Conservation (phyloP, 148 eudicot species). For the Rhododendron kiyosumense region DNA sequence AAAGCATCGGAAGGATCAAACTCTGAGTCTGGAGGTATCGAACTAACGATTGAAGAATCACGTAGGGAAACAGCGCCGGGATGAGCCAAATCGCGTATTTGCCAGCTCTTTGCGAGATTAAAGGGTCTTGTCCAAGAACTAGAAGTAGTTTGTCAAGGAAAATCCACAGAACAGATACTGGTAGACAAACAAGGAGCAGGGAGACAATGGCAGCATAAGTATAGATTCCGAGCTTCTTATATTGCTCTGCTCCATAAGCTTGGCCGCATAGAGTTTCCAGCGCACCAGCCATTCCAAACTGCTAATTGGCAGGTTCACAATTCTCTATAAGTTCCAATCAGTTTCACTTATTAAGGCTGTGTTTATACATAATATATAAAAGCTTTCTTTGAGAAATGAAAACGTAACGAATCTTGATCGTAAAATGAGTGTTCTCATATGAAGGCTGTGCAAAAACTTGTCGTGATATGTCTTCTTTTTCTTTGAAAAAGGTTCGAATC, state of each 20-base stretch:
- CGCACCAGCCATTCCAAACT: conserved; percentile 39
- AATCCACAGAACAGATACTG: conserved; percentile 28
- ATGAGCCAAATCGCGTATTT: conserved; percentile 23
- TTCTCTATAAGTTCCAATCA: neutral
- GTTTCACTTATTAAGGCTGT: neutral
- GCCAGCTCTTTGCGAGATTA: conserved; percentile 26
- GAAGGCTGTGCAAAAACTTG: neutral
- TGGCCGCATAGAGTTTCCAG: conserved; percentile 49
- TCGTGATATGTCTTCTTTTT: no score
- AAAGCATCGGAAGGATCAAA: conserved; percentile 30
- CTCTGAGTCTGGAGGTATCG: conserved; percentile 37
- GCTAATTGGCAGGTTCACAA: neutral
- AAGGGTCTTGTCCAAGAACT: conserved; percentile 26
- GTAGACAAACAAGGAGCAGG: conserved; percentile 23
- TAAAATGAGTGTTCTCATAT: neutral
- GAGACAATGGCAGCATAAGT: conserved; percentile 4
- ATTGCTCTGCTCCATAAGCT: conserved; percentile 44
- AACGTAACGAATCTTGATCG: no score
- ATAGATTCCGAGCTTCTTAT: conserved; percentile 27
- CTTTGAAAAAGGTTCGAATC: neutral
- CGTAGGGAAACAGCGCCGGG: conserved; percentile 27
- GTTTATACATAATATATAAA: neutral
- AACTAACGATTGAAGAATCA: conserved; percentile 17
- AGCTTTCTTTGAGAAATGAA: neutral
- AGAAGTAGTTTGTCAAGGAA: conserved; percentile 34